Percentiles rank a stretch among this genome's conserved stretches.
Conservation (phyloP, 2,329 filamentous ascomycete genomes). For the Harringtonia aguacate region DNA sequence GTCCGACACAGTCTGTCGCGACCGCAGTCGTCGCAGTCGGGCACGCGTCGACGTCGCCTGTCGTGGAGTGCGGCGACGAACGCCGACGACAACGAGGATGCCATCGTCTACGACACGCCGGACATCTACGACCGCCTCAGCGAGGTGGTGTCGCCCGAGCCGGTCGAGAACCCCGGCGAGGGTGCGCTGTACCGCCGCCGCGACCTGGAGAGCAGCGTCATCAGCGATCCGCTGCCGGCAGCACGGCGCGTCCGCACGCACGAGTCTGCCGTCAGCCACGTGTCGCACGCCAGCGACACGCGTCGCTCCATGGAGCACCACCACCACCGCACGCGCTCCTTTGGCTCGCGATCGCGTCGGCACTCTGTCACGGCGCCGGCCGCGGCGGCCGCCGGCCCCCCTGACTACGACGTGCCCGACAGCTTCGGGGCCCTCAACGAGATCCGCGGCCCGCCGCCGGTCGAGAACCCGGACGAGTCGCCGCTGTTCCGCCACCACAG, state of each 20-base stretch:
- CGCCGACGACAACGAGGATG: background rate
- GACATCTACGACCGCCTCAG: background rate
- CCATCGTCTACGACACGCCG: background rate
- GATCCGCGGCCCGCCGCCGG: conserved; percentile 25
- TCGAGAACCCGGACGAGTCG: conserved; percentile 30
- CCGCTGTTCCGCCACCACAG: conserved; percentile 24
- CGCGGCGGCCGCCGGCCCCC: too few relatives aligned
- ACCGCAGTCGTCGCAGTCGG: background rate
- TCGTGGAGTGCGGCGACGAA: background rate
- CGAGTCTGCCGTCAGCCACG: too few relatives aligned
- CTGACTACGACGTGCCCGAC: conserved; percentile 27
- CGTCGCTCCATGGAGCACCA: too few relatives aligned
- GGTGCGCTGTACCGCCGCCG: background rate
- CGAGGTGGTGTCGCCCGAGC: background rate
- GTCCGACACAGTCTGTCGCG: background rate
- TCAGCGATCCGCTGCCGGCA: too few relatives aligned
- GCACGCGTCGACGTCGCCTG: background rate
- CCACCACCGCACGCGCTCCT: too few relatives aligned
- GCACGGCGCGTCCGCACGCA: too few relatives aligned
- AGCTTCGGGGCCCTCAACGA: conserved; percentile 33
- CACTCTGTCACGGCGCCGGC: too few relatives aligned
- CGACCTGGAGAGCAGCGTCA: background rate
- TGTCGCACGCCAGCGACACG: too few relatives aligned
- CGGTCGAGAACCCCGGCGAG: background rate
- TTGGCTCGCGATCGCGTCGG: too few relatives aligned